Conservation (phyloP, 2,329 filamentous ascomycete genomes). For the Trichoderma breve region DNA sequence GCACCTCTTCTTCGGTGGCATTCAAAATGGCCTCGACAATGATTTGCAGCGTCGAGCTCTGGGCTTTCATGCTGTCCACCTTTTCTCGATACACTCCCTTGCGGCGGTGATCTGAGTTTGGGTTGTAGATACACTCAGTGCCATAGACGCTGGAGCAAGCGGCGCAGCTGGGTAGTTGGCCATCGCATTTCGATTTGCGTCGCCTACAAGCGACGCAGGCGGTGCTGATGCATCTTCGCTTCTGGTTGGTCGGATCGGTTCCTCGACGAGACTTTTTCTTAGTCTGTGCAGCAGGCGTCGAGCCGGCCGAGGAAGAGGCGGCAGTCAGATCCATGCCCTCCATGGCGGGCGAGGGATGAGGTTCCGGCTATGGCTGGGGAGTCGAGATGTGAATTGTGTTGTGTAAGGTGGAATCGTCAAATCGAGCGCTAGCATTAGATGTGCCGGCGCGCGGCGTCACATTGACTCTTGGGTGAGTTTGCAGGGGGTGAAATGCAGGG, state of each 20-base stretch:
- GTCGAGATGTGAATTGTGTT: background rate
- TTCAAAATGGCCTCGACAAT: conserved; percentile 91
- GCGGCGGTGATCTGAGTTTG: conserved; percentile 90
- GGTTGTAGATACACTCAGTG: conserved; percentile 90
- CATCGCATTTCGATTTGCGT: conserved; percentile 87
- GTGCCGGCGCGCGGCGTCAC: conserved; percentile 6
- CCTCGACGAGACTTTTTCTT: conserved; percentile 54
- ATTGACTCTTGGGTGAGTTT: background rate
- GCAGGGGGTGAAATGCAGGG: background rate
- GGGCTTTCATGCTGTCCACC: conserved; percentile 81
- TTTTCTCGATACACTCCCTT: conserved; percentile 98
- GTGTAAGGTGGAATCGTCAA: background rate
- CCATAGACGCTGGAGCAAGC: conserved; percentile 94
- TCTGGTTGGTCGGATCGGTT: conserved; percentile 51
- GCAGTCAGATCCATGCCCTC: background rate
- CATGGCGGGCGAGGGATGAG: background rate
- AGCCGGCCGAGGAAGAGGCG: background rate
- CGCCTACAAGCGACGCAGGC: conserved; percentile 78
- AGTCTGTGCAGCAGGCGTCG: conserved; percentile 16
- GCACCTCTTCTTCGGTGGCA: conserved; percentile 81
- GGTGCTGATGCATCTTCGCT: conserved; percentile 79
- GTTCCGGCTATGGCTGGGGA: background rate
- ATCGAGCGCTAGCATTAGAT: background rate
- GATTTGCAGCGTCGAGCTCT: conserved; percentile 85
- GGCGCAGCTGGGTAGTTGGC: conserved; percentile 84